Evolutionary conservation across 2,329 filamentous ascomycete species (phyloP).

Genomic region (Bipolaris zeicola): DNA sequence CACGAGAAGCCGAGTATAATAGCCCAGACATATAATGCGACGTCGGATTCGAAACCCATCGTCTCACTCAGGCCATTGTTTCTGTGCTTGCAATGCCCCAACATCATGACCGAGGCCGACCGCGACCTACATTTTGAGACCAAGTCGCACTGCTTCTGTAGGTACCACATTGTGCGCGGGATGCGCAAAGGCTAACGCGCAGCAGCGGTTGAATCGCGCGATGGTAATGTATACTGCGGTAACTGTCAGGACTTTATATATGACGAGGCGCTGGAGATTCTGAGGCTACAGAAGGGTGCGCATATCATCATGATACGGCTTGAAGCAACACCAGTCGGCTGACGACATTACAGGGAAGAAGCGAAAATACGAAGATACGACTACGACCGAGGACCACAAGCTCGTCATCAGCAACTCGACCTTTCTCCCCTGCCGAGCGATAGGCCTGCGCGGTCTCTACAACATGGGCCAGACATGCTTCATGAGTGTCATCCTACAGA

Average conservation of each 20-base stretch:
- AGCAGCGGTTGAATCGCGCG: constrained; percentile 76
- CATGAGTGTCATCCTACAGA: constrained; percentile 94
- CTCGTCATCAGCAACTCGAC: constrained; percentile 81
- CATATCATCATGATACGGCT: constrained; percentile 10
- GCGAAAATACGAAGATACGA: constrained; percentile 74
- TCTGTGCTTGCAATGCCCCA: constrained; percentile 70
- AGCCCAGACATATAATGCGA: constrained; percentile 64
- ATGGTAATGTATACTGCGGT: constrained; percentile 77
- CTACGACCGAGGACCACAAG: constrained; percentile 67
- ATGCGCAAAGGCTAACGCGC: constrained; percentile 24
- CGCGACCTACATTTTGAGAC: constrained; percentile 69
- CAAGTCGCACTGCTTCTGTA: constrained; percentile 77
- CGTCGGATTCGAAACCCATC: constrained; percentile 60
- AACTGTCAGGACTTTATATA: constrained; percentile 83
- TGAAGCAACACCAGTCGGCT: constrained; percentile 13
- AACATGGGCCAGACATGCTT: constrained; percentile 99
- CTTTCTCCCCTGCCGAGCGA: constrained; percentile 80
- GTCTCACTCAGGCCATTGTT: constrained; percentile 59
- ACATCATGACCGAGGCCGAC: constrained; percentile 69
- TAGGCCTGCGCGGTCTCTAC: constrained; percentile 88
- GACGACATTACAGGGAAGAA: constrained; percentile 61
- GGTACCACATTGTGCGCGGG: constrained; percentile 20
- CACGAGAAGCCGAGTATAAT: constrained; percentile 70
- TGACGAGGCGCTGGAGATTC: constrained; percentile 78
- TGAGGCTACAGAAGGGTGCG: constrained; percentile 72